Base-by-base conservation (phyloP, 2,329 filamentous ascomycete species). In the Esteya vermicola region DNA sequence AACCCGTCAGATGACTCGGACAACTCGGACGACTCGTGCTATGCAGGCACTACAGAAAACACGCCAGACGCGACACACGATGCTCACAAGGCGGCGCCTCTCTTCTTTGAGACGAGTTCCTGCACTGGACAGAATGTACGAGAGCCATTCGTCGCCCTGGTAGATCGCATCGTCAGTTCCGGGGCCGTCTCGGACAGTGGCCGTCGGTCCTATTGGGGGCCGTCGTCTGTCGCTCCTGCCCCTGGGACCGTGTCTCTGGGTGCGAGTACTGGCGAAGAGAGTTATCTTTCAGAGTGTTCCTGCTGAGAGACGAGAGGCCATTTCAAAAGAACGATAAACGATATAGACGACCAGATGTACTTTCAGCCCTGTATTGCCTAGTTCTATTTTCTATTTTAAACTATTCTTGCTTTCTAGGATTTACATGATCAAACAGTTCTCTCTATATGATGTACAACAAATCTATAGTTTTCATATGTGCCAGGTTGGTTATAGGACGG, bases 21-120 rank as follows among this genome's bases (percentile, higher is more conserved):
- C n/a, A n/a, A n/a, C n/a, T n/a, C n/a, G n/a, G n/a, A n/a, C n/a
- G n/a, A n/a, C n/a, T n/a, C n/a, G n/a, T n/a, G n/a, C n/a, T n/a
- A n/a, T n/a, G n/a, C n/a, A n/a, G n/a, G n/a, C n/a, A n/a, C n/a
- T n/a, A n/a, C n/a, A n/a, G n/a, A n/a, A n/a, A n/a, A n/a, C n/a
- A n/a, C n/a, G n/a, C n/a, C n/a, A n/a, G n/a, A n/a, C n/a, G n/a
- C n/a, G n/a, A n/a, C n/a, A 12, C 27, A 27, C n/a, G 27, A n/a
- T 20, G 18, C 25, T 13, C 25, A 21, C n/a, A 23, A 9, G 12
- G 14, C 9, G n/a, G 26, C 27, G 9, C 62, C 60, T 4, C 54
- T 56, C 7, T 73, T 72, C 52, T 70, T 67, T 47, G 70, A 74
- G 54, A 65, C 64, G 33, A 72, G 68, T 51, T 60, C 65, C 33